Base-by-base conservation (phyloP, 495 filamentous ascomycete species). In the Trichocladium uniseriatum region DNA sequence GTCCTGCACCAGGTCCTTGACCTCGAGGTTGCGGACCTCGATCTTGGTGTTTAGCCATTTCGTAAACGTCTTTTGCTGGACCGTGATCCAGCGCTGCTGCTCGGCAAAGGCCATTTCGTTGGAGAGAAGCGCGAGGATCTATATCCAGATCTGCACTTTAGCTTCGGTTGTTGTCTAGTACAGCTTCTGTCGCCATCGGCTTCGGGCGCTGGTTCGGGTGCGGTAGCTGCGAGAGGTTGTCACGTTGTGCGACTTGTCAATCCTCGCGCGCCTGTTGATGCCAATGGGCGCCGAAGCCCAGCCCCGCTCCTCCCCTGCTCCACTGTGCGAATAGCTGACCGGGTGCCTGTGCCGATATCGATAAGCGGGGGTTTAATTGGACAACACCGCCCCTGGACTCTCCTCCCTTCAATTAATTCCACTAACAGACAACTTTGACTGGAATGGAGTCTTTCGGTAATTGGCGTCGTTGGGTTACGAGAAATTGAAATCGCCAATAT, bases 31-130 rank as follows among this genome's bases (percentile, higher is more conserved):
- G 49, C 90, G 79, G 38, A 74, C 76, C 62, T 85, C 82, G 54
- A 97, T 67, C 74, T 97, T 97, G 51, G 87, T 90, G 66, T 98
- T 98, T 45, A 98, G 80, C 92, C 92, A 97, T 82, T 97, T 97
- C 16, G 89, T 94, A 66, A 97, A 97, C n/a, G 92, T 98, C 79
- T 97, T 98, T 67, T 96, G 85, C 72, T 97, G 91, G 61, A 95
- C 90, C 60, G 82, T 87, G 61, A 97, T 82, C 91, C 91, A 97
- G 70, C 83, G 83, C 75, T 91, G 86, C 73, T 95, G 78, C 57
- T 75, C 72, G 49, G 69, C 65, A 55, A 64, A 74, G 40, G 72
- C 74, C 76, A 79, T 79, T 62, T 67, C 78, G 58, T 52, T 50
- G 51, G 27, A 40, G 38, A 44, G 44, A 2, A 16, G 52, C 13